Percentiles rank a stretch among this genome's conserved stretches.
These are phyloP conservation scores for Clavariopsis aquatica DNA, from an alignment of 495 filamentous ascomycete species.

Conservation along the genomic window DNA sequence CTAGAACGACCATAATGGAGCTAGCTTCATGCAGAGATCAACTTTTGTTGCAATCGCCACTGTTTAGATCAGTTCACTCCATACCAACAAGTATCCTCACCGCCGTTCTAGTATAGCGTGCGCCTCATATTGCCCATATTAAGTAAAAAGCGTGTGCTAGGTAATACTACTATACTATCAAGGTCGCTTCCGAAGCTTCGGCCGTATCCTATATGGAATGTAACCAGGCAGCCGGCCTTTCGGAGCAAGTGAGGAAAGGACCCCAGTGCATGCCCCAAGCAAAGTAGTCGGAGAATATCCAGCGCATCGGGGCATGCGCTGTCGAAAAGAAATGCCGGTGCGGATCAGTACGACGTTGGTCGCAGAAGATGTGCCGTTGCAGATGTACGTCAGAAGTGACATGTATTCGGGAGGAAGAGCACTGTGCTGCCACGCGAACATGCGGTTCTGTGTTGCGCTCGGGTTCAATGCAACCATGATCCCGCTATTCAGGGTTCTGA, in stretches of 20 bases:
- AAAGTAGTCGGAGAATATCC: background rate
- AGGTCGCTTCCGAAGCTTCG: background rate
- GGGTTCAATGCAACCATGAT: no score
- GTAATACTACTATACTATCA: background rate
- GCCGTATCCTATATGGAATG: background rate
- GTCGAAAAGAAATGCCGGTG: background rate
- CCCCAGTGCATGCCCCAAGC: background rate
- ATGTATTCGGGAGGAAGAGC: no score
- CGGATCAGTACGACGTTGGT: background rate
- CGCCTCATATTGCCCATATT: background rate
- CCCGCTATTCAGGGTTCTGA: no score
- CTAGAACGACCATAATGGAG: background rate
- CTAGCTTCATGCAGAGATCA: background rate
- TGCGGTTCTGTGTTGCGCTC: no score
- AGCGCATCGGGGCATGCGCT: background rate
- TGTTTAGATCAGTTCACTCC: background rate
- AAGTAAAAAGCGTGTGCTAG: background rate
- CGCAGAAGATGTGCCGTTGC: no score
- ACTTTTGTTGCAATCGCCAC: slow-evolving; percentile 1
- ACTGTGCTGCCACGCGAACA: no score
- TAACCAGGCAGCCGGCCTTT: background rate
- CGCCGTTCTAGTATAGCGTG: background rate
- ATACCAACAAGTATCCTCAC: slow-evolving; percentile 3
- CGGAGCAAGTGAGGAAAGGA: background rate
- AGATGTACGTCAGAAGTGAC: no score